These are phyloP conservation scores for Mycena rosella DNA, from an alignment of 768 basidiomycete genomes.

Conservation along the genomic window DNA sequence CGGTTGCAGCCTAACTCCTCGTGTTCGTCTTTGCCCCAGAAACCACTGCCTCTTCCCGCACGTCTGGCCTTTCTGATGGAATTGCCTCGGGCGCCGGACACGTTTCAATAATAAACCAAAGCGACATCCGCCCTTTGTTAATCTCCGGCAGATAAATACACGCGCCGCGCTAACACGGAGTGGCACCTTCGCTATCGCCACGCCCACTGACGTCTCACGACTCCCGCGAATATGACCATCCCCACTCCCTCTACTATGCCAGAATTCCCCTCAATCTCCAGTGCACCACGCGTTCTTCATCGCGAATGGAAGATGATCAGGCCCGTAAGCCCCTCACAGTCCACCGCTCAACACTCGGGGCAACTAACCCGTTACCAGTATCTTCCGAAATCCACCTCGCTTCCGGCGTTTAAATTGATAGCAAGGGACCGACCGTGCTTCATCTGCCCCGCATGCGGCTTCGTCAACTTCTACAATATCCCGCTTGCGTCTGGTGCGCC, in stretches of 20 bases:
- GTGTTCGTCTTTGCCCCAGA: background rate
- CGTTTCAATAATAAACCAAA: constrained; percentile 1
- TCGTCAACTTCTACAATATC: constrained; percentile 29
- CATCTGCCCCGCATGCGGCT: constrained; percentile 17
- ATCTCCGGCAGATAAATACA: constrained; percentile 21
- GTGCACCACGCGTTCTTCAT: constrained; percentile 10
- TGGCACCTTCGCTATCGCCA: background rate
- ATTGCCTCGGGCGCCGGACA: background rate
- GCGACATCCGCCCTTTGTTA: constrained; percentile 11
- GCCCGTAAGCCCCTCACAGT: background rate
- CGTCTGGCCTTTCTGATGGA: background rate
- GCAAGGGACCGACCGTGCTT: constrained; percentile 24
- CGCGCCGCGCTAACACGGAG: background rate
- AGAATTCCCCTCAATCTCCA: background rate
- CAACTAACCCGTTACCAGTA: constrained; percentile 5
- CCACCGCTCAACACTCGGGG: background rate
- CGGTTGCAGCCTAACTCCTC: too few species aligned
- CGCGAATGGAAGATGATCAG: constrained; percentile 25
- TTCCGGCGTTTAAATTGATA: constrained; percentile 23
- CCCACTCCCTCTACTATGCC: background rate
- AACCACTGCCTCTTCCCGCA: background rate
- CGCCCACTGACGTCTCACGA: background rate
- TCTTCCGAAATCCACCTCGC: constrained; percentile 27
- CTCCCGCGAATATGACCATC: background rate
- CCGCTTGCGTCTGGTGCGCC: constrained; percentile 29